These are phyloP conservation scores for Arthrobotrys sphaeroides DNA, from an alignment of 2,329 filamentous ascomycete species.

Conservation along the genomic window DNA sequence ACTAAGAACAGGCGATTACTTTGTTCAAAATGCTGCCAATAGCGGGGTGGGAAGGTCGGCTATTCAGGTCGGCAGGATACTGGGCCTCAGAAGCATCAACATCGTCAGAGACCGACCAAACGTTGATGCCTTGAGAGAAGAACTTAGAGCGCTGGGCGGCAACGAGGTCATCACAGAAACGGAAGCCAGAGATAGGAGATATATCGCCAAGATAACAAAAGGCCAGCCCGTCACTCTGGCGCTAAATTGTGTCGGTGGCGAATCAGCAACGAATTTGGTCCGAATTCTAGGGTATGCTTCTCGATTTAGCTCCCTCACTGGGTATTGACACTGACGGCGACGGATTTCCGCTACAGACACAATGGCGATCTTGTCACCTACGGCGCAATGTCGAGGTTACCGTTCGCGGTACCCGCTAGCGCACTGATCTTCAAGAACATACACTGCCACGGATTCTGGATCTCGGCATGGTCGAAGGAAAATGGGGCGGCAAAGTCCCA, in stretches of 20 bases:
- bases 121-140: constrained; percentile 71
- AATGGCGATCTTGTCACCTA: constrained; percentile 87
- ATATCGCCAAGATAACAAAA: constrained; percentile 72
- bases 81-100: constrained; percentile 92
- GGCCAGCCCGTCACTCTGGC: constrained; percentile 78
- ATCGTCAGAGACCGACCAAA: constrained; percentile 79
- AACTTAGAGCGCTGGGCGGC: constrained; percentile 71
- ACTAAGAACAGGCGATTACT: constrained; percentile 82
- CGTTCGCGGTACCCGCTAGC: constrained; percentile 80
- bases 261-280: constrained; percentile 79
- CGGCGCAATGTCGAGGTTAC: constrained; percentile 91
- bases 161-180: constrained; percentile 65
- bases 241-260: constrained; percentile 93
- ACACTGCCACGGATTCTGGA: constrained; percentile 91
- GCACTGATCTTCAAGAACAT: constrained; percentile 94
- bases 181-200: constrained; percentile 64
- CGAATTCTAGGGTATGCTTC: constrained; percentile 68
- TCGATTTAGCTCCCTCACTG: neutral
- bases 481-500: constrained; percentile 77
- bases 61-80: constrained; percentile 84
- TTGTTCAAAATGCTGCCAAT: constrained; percentile 97
- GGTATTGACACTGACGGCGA: neutral
- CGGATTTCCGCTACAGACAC: constrained; percentile 61
- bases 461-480: constrained; percentile 84
- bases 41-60: constrained; percentile 89